Conservation (phyloP, 2,329 filamentous ascomycete species). For the Lojkania enalia region DNA sequence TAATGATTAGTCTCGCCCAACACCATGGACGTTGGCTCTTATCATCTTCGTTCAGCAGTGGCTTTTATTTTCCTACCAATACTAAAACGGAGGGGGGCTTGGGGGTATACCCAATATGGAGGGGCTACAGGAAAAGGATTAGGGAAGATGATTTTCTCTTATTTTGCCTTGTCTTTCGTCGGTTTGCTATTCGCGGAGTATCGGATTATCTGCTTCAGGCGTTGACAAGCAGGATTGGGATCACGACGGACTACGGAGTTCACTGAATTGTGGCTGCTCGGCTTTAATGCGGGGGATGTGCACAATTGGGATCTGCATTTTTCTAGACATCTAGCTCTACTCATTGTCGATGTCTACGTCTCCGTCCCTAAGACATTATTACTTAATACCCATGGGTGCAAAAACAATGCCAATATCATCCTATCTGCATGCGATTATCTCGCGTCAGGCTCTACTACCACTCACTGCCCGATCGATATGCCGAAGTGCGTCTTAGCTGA, state of each 20-base stretch:
- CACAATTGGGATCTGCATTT: neutral
- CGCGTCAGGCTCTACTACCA: neutral
- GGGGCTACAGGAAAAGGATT: constrained; percentile 10
- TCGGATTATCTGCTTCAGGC: neutral
- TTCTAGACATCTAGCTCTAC: neutral
- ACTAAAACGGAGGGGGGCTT: neutral
- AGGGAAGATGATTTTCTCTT: constrained; percentile 3
- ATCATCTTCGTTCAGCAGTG: no score
- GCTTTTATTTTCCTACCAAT: neutral
- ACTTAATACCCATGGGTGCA: neutral
- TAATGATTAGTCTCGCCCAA: constrained; percentile 4
- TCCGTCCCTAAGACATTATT: neutral
- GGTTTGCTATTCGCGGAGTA: neutral
- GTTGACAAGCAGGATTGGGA: constrained; percentile 1
- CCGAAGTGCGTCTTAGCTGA: no score
- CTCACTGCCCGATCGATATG: neutral
- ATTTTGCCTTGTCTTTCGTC: neutral
- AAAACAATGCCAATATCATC: no score
- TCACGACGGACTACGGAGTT: constrained; percentile 9
- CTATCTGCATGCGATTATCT: neutral
- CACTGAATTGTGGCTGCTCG: neutral
- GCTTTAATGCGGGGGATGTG: neutral
- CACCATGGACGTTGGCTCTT: constrained; percentile 1
- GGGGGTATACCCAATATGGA: constrained; percentile 17
- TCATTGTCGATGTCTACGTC: neutral